Base-by-base conservation (phyloP, 208 protist species). In the Naegleria gruberi region DNA sequence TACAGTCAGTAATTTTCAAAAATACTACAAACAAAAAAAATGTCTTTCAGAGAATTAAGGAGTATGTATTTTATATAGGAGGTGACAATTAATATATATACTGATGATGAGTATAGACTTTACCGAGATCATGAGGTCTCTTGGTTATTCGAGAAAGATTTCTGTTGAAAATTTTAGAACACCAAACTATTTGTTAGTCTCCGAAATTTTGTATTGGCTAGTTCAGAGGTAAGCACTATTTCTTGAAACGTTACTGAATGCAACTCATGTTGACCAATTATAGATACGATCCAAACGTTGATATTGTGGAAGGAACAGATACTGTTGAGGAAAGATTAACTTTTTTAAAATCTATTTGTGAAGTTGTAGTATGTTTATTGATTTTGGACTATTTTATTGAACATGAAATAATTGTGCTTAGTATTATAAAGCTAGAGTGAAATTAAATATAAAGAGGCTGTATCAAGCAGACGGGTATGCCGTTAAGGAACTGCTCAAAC, bases 91-190 rank as follows among this genome's bases (percentile, higher is more conserved):
- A 12, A 12, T 12, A 41, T 47, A 15, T 30, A 2, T 15, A 87
- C 7, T 87, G 55, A 46, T 55, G 37, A 4, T 26, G 0, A 15
- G 0, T 87, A 40, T 34, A 87, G 83, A 87, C 55, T 98, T 99
- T 89, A 94, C 97, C 82, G 97, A 99, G 93, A 97, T 97, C 82
- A 98, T 99, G 97, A 94, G 97, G 73, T 92, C 96, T 46, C 94
- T 99, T 82, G 97, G 97, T 40, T 99, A 99, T 91, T 95, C 94
- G 0, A 94, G 95, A n/a, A 94, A 97, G 37, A 97, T 99, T 90
- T 98, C 97, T 89, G 97, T 98, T 94, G 97, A 99, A 87, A 98
- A 97, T 26, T 98, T 99, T 92, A 94, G 97, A n/a, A 95, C 92
- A 26, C 97, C 97, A 30, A 98, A 98, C 90, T 98, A 98, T 34